Evolutionary conservation across 257 asterid species (phyloP), one percentile per base, ranked within the genome.

Genomic region (Rubia yunnanensis): DNA sequence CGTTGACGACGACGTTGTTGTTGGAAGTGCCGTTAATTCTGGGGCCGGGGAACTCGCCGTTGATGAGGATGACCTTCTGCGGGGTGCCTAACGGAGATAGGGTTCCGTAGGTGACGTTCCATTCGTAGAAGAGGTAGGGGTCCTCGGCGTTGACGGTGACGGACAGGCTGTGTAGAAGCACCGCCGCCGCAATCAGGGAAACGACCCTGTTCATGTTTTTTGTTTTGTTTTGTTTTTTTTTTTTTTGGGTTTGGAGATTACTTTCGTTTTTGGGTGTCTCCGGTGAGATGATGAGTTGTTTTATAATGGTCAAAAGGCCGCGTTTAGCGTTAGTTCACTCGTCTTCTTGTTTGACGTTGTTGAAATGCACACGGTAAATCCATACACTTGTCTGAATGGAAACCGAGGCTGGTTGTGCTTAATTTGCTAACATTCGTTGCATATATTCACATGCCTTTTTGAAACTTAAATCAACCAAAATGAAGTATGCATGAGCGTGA

Each of bases 41-140:
- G 0, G 95, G 95, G 0, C 95, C 95, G 2, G 95, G 95, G 23
- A 87, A 83, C n/a, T 57, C 48, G 4, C 81, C 88, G 54, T 87
- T 83, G 74, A 87, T 83, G 24, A 83, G 78, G 55, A 87, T 87
- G 6, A 82, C 81, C 24, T 72, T 77, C 44, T 87, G 95, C 2
- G 95, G 95, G 18, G 70, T 74, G 1, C 92, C 95, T 15, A 83
- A 62, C 0, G 95, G 92, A 18, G 95, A 74, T 1, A 72, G 79
- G 18, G 84, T 83, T 10, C 84, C 76, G 54, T 84, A 87, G 10
- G 70, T 83, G 2, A 87, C 86, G 24, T 81, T 64, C 95, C 95
- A 84, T 30, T 78, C 71, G 30, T 34, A 46, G 54, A 60, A 74
- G 38, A 80, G 32, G 68, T 76, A 77, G 17, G 95, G 95, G 69